These are phyloP conservation scores for Crithidia mellificae DNA, from an alignment of 208 protist species.

Conservation along the genomic window DNA sequence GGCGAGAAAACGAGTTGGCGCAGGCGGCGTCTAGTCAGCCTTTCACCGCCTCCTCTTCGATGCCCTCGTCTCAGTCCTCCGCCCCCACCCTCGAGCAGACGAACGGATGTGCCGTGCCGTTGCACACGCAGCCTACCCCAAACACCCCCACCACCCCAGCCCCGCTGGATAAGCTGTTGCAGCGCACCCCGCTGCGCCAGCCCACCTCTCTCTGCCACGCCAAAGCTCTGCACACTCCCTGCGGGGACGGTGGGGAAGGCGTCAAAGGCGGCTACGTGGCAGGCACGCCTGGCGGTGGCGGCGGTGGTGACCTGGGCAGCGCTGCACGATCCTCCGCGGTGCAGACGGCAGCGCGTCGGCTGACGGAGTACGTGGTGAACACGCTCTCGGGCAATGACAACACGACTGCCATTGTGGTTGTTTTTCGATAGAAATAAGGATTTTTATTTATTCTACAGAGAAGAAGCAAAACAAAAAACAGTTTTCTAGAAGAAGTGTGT, in stretches of 20 bases:
- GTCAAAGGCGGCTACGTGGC: background rate
- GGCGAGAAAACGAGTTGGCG: too few relatives aligned
- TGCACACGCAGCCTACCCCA: too few relatives aligned
- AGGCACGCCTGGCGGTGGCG: slow-evolving; percentile 7
- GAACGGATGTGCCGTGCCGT: background rate
- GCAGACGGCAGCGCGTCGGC: slow-evolving; percentile 26
- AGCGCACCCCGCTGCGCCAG: slow-evolving; percentile 9
- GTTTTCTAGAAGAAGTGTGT: too few relatives aligned
- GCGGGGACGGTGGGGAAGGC: background rate
- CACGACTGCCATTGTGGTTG: slow-evolving; percentile 50
- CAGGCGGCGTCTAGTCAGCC: too few relatives aligned
- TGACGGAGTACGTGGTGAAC: slow-evolving; percentile 53
- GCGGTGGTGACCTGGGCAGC: background rate
- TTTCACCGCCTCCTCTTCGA: too few relatives aligned
- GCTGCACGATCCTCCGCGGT: slow-evolving; percentile 7
- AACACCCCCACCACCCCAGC: too few relatives aligned
- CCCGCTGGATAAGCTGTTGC: background rate
- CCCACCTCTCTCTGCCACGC: background rate
- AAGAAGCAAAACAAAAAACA: too few relatives aligned
- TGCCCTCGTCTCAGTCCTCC: background rate
- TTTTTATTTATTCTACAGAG: too few relatives aligned
- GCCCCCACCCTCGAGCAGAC: background rate
- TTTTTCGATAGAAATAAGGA: slow-evolving; percentile 43
- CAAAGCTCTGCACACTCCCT: slow-evolving; percentile 8
- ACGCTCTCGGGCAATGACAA: slow-evolving; percentile 47